Base-by-base conservation (phyloP, 805 yeast species). In the Cyberlindnera galapagoensis region DNA sequence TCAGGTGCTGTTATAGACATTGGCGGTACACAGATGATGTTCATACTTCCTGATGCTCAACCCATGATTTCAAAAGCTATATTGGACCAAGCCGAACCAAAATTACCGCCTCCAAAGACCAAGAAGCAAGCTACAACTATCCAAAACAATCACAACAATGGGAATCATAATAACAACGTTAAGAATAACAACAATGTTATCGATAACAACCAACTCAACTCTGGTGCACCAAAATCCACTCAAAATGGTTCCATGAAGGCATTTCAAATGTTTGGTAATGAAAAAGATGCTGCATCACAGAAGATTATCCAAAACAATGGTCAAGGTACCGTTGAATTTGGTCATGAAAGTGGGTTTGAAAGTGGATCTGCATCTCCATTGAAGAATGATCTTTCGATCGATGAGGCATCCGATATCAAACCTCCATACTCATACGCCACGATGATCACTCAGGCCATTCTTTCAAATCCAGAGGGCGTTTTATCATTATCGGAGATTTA, bases 21-120 rank as follows among this genome's bases (percentile, higher is more conserved):
- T 28, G 97, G 97, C 12, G 97, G 97, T 6, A 87, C 95, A 9
- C 97, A 92, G 59, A 92, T 92, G 97, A 90, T 92, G 94, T 92
- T 92, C 54, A 92, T 92, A 23, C 65, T 92, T 44, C 99, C 99
- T 2, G 97, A 88, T 54, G 76, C 84, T 5, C 74, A 76, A 9
- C 95, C 96, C 3, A 62, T 59, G 21, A 67, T 88, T 7, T 71
- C 82, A 5, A 54, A 49, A 14, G 36, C 40, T 24, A 49, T 62
- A 4, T 36, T 67, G 24, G 57, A 55, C 14, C 40, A 52, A 19
- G 41, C 65, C 31, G 49, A 57, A 6, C 53, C 62, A 13, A 58
- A 54, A 39, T 14, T 55, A 16, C 59, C 57, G 22, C 44, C 35
- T 30, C 58, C 56, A 26, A 44, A 46, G 10, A 28, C 34, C 8